Evolutionary conservation across 176 grass and related monocot species (phyloP).

Genomic region (Ensete glaucum): DNA sequence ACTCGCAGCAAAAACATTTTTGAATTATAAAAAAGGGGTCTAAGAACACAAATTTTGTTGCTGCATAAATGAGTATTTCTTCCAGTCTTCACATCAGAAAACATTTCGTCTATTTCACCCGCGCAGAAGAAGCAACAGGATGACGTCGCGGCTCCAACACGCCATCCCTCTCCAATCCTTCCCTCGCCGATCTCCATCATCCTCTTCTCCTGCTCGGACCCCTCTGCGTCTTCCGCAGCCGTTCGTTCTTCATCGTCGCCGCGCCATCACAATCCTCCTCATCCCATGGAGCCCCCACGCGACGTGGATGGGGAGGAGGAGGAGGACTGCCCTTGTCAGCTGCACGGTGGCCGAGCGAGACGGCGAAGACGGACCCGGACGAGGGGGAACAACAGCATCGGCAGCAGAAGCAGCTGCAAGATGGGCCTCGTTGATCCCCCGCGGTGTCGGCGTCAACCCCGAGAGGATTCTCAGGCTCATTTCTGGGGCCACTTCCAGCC

Average conservation of each 20-base stretch:
- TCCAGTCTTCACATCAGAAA: too few relatives aligned
- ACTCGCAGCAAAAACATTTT: too few relatives aligned
- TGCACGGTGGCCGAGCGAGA: constrained; percentile 26
- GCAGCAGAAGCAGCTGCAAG: background rate
- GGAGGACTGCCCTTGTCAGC: constrained; percentile 21
- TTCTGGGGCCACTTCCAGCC: constrained; percentile 71
- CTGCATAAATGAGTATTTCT: too few relatives aligned
- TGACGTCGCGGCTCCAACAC: constrained; percentile 9
- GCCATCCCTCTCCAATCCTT: constrained; percentile 16
- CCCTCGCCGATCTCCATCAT: constrained; percentile 1
- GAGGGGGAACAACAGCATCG: background rate
- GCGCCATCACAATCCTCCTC: background rate
- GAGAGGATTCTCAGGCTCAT: constrained; percentile 76
- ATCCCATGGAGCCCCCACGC: background rate
- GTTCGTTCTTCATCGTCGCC: constrained; percentile 5
- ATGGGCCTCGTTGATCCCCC: constrained; percentile 70
- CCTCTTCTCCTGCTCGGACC: constrained; percentile 4
- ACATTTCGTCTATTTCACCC: background rate
- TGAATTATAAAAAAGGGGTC: too few relatives aligned
- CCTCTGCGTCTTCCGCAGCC: background rate
- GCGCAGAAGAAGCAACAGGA: background rate
- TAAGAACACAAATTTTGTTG: too few relatives aligned
- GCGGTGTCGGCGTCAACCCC: constrained; percentile 28
- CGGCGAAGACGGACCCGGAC: constrained; percentile 1
- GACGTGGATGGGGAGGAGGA: constrained; percentile 19